These are phyloP conservation scores for Amphirosellinia nigrospora DNA, from an alignment of 495 filamentous ascomycete genomes.

Conservation along the genomic window DNA sequence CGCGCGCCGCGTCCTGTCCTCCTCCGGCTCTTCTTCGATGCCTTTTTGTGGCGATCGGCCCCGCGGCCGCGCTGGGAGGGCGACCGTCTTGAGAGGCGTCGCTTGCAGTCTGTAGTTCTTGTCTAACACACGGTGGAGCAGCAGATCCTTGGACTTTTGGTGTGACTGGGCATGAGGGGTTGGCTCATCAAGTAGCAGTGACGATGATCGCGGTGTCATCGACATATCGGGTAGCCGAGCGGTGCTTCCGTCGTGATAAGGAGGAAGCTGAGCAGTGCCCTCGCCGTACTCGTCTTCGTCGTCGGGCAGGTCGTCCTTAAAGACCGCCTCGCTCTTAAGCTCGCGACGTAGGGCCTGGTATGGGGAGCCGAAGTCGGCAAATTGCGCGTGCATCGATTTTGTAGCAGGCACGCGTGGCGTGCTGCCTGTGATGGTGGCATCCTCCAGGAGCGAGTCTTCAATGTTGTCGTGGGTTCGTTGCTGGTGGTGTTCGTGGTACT, in stretches of 20 bases:
- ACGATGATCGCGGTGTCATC: constrained; percentile 55
- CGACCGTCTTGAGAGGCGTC: constrained; percentile 69
- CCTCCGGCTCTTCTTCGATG: constrained; percentile 43
- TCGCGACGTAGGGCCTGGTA: constrained; percentile 71
- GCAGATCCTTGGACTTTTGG: constrained; percentile 64
- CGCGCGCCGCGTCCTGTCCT: constrained; percentile 37
- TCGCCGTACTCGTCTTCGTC: constrained; percentile 40
- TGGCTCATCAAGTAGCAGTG: constrained; percentile 36
- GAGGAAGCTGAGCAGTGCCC: constrained; percentile 48
- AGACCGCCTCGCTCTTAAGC: constrained; percentile 48
- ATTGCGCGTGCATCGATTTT: constrained; percentile 52
- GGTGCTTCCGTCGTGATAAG: constrained; percentile 44
- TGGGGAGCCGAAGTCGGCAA: constrained; percentile 68
- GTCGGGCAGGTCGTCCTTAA: constrained; percentile 37
- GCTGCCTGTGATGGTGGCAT: constrained; percentile 57
- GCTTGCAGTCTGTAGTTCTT: constrained; percentile 94
- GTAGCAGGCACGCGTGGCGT: constrained; percentile 58
- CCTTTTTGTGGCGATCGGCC: constrained; percentile 35
- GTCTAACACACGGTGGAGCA: constrained; percentile 87
- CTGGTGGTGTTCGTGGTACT: constrained; percentile 37
- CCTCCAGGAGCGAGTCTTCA: constrained; percentile 61
- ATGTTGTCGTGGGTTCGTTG: constrained; percentile 43
- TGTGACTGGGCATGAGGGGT: constrained; percentile 48
- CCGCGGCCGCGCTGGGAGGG: constrained; percentile 30
- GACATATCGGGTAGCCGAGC: constrained; percentile 61